Evolutionary conservation across 208 protist species (phyloP).

Genomic region (Porcisia hertigi): DNA sequence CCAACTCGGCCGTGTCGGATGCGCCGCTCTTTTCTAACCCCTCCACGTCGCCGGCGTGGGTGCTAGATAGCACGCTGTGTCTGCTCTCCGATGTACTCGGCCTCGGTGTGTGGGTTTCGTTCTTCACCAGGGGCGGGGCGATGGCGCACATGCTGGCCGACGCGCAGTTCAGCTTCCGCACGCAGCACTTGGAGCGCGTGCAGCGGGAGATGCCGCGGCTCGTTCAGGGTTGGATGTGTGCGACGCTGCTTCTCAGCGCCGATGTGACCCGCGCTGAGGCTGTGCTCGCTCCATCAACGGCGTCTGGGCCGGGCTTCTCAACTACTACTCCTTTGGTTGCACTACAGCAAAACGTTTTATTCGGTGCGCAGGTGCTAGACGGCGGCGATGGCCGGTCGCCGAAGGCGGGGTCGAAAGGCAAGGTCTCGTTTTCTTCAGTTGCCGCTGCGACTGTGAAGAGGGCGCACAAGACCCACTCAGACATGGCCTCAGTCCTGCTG

Average conservation of each 20-base stretch:
- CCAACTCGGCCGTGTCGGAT: slow-evolving; percentile 2
- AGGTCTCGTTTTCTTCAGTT: slow-evolving; percentile 21
- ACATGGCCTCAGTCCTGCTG: slow-evolving; percentile 18
- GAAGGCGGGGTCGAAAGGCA: slow-evolving; percentile 1
- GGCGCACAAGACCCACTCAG: not conserved
- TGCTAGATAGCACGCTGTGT: slow-evolving; percentile 59
- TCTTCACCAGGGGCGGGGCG: slow-evolving; percentile 61
- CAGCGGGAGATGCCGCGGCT: slow-evolving; percentile 50
- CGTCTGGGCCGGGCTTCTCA: not conserved
- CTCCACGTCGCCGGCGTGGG: slow-evolving; percentile 56
- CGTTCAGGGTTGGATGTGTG: slow-evolving; percentile 77
- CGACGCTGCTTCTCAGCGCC: slow-evolving; percentile 47
- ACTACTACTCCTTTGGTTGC: slow-evolving; percentile 16
- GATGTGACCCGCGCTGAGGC: slow-evolving; percentile 32
- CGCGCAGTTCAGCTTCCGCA: slow-evolving; percentile 49
- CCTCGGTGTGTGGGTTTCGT: slow-evolving; percentile 68
- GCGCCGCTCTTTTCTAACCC: slow-evolving; percentile 36
- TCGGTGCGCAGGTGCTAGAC: slow-evolving; percentile 14
- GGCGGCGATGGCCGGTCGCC: slow-evolving; percentile 14
- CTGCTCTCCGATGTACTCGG: slow-evolving; percentile 75
- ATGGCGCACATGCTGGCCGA: slow-evolving; percentile 57
- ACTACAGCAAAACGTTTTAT: slow-evolving; percentile 20
- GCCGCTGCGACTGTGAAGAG: slow-evolving; percentile 3
- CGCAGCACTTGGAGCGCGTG: slow-evolving; percentile 71
- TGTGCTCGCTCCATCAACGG: slow-evolving; percentile 25